Conservation (phyloP, 148 eudicot genomes). For the Spergularia marina region DNA sequence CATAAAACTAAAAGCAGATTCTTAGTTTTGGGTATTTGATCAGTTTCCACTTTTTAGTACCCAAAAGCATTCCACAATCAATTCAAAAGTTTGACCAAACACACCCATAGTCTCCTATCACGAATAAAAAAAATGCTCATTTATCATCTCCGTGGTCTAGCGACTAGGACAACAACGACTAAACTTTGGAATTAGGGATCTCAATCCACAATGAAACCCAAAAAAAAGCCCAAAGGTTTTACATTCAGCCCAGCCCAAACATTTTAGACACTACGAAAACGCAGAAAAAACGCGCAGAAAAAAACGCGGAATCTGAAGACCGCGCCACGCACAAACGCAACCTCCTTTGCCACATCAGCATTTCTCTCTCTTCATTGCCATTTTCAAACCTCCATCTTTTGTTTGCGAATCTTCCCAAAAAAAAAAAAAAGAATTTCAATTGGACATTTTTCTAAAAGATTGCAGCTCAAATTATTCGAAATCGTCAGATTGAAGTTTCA, state of each 20-base stretch:
- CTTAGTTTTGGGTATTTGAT: too few relatives aligned
- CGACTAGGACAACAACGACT: too few relatives aligned
- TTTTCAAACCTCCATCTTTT: neutral
- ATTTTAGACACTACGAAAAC: neutral
- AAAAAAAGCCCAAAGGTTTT: too few relatives aligned
- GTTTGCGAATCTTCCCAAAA: constrained; percentile 8
- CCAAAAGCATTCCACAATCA: too few relatives aligned
- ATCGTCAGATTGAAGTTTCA: neutral
- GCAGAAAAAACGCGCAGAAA: constrained; percentile 12
- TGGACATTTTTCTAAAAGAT: neutral
- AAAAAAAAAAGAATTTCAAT: neutral
- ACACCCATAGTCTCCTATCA: too few relatives aligned
- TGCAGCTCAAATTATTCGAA: neutral
- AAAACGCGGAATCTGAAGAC: neutral
- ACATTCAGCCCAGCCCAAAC: neutral
- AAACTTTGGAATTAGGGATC: too few relatives aligned
- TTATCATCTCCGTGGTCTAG: too few relatives aligned
- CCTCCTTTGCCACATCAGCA: constrained; percentile 2
- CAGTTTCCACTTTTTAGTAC: too few relatives aligned
- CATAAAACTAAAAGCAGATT: too few relatives aligned
- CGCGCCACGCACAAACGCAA: constrained; percentile 17
- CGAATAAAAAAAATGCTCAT: too few relatives aligned
- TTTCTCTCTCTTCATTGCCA: neutral
- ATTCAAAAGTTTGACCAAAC: too few relatives aligned
- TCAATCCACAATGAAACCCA: too few relatives aligned